Base-by-base conservation (phyloP, 1,284 basidiomycete species). In the Moniliella sp. region DNA sequence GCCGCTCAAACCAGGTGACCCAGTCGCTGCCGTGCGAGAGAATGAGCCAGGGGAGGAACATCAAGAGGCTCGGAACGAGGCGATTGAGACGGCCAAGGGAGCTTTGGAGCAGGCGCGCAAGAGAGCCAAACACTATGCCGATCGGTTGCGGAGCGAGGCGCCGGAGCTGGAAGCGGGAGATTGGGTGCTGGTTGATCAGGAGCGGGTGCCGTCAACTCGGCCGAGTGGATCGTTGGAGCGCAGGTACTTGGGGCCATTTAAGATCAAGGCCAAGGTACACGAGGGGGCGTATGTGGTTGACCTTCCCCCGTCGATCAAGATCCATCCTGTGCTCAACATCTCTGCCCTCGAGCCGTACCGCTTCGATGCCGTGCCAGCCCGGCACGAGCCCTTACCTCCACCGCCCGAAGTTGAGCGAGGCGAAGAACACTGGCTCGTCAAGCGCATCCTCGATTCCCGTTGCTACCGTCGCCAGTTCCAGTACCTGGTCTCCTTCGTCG, bases 261-360 rank as follows among this genome's bases (percentile, higher is more conserved):
- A 21, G 12, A 33, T 33, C 26, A 10, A 21, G 8, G 28, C 27
- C 11, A 13, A 18, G 13, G 28, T 33, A 13, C 5, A 4, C 9
- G 14, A 4, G 10, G 17, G 17, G 11, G 28, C 25, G 4, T 33
- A 14, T 14, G 17, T 18, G 5, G 25, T 33, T 8, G 17, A 33
- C 13, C 32, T 33, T 11, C 32, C 32, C 4, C 4, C 26, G 5
- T 15, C 10, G 12, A 27, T 33, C 25, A 25, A 27, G 26, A 33
- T 33, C n/a, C 32, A 33, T 26, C 27, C 27, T 12, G 28, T 29
- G 3, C 28, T 33, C 32, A 23, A 33, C 15, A 21, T 27, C 32
- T 25, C 17, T 12, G 25, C 28, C 15, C 28, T 33, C 4, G 32
- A 27, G 13, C 32, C 32, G 18, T 21, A 19, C 26, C 21, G 25